Evolutionary conservation across 768 basidiomycete species (phyloP), one percentile per base, ranked within the genome.

Genomic region (Leccinum olivaceopallidum): DNA sequence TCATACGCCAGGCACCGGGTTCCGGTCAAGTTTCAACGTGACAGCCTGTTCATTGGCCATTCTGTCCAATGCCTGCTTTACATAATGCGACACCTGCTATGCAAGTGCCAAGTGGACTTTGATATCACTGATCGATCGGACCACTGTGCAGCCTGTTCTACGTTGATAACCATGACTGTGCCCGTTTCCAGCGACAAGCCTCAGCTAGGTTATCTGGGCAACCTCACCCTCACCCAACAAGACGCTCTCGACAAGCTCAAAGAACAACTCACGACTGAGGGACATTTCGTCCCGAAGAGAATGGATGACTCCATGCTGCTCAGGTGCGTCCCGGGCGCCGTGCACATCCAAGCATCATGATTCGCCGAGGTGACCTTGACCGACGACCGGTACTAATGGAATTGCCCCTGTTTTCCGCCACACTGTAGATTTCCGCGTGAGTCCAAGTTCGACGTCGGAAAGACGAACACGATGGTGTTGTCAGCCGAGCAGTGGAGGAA

Each of bases 401-500:
- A 36, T 36, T 34, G 12, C 16, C 6, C 39, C 39, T 18, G 18
- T 18, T 39, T 9, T 37, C 4, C 39, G 39, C 8, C 18, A 42
- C 18, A n/a, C 2, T 42, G 4, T 63, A 93, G 95, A 69, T 99
- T 96, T 78, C 77, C 98, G 62, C 84, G 97, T 34, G 97, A 97
- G 9, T 82, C 96, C 65, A 95, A 90, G 75, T 99, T 98, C 65
- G 94, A 98, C 77, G 73, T 96, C 8, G 73, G 71, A 44, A 86
- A 86, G 72, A 83, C 94, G 10, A 96, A 94, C 78, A 76, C 77
- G 65, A 99, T 98, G 96, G 77, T 96, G 63, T 69, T 88, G 59
- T 77, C 80, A 39, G 85, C 85, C 55, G 94, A 98, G 75, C 76
- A 95, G 65, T 99, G 96, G 96, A 83, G 95, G 73, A 88, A 85